Evolutionary conservation across 352 stramenopile species (phyloP).

Genomic region (Phytophthora pseudosyringae): DNA sequence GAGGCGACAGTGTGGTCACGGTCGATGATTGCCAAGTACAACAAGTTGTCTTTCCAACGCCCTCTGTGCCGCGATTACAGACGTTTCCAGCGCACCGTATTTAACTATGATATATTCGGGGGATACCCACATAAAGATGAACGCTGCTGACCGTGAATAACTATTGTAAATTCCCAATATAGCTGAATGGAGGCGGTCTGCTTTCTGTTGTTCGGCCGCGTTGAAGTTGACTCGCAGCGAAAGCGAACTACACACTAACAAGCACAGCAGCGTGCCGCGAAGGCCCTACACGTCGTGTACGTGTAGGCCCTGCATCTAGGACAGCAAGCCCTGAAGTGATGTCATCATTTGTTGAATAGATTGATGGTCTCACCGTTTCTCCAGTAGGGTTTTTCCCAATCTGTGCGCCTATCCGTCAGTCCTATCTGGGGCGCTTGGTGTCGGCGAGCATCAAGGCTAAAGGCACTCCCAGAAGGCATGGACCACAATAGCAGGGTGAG

Average conservation of each 20-base stretch:
- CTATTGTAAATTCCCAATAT: too few relatives aligned
- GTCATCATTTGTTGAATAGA: too few relatives aligned
- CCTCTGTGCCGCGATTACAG: constrained; percentile 15
- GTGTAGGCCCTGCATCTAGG: too few relatives aligned
- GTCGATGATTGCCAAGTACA: neutral
- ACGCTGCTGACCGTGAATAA: neutral
- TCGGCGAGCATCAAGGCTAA: neutral
- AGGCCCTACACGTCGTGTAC: too few relatives aligned
- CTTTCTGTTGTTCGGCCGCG: too few relatives aligned
- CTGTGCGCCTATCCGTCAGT: neutral
- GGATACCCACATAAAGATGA: neutral
- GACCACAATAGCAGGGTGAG: too few relatives aligned
- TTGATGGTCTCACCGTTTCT: neutral
- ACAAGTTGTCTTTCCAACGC: constrained; percentile 26
- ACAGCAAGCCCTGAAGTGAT: too few relatives aligned
- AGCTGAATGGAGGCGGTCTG: neutral
- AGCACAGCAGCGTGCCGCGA: too few relatives aligned
- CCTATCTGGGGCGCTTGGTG: neutral
- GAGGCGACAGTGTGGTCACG: constrained; percentile 2
- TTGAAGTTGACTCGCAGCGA: too few relatives aligned
- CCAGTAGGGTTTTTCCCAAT: neutral
- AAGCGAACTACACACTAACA: too few relatives aligned
- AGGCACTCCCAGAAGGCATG: too few relatives aligned
- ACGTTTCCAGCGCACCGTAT: constrained; percentile 9
- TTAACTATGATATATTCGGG: neutral